phyloP scores from a whole-genome alignment of 139 green algal genomes.

The Micromonas commoda region DNA sequence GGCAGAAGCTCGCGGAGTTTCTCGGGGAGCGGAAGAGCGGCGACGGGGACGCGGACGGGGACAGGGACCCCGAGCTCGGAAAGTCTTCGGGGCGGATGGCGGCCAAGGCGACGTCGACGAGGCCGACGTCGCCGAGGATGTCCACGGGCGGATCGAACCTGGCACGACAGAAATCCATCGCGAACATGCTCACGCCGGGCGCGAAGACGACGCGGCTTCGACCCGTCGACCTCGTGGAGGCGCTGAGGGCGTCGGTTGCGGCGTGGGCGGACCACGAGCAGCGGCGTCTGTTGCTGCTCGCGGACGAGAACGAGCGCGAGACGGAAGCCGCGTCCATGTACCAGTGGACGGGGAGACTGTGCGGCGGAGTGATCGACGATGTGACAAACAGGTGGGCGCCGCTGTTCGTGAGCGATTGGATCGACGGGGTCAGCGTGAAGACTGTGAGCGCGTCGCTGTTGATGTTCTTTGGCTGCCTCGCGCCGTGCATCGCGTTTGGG shows the following conservation, averaged over 20 bases:
- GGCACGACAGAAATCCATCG: too few species aligned
- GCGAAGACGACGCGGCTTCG: too few species aligned
- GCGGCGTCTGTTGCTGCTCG: neutral
- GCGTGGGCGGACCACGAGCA: neutral
- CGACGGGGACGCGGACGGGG: neutral
- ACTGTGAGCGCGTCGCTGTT: slow-evolving; percentile 7
- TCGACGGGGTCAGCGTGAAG: neutral
- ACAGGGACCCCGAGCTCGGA: neutral
- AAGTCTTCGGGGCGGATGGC: too few species aligned
- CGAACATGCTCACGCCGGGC: too few species aligned
- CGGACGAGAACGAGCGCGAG: neutral
- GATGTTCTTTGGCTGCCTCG: slow-evolving; percentile 21
- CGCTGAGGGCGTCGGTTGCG: neutral
- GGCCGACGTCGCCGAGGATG: too few species aligned
- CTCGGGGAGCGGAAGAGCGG: neutral
- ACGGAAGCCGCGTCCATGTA: neutral
- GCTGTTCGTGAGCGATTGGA: slow-evolving; percentile 12
- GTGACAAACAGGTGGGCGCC: neutral
- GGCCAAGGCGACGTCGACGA: too few species aligned
- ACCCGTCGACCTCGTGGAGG: too few species aligned
- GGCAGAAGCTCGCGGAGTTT: neutral
- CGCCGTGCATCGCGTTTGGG: slow-evolving; percentile 13
- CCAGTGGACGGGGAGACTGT: neutral
- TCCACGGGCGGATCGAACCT: too few species aligned
- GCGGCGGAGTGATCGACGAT: neutral